Conservation (phyloP, 768 basidiomycete species). For the Plicaturopsis crispa region DNA sequence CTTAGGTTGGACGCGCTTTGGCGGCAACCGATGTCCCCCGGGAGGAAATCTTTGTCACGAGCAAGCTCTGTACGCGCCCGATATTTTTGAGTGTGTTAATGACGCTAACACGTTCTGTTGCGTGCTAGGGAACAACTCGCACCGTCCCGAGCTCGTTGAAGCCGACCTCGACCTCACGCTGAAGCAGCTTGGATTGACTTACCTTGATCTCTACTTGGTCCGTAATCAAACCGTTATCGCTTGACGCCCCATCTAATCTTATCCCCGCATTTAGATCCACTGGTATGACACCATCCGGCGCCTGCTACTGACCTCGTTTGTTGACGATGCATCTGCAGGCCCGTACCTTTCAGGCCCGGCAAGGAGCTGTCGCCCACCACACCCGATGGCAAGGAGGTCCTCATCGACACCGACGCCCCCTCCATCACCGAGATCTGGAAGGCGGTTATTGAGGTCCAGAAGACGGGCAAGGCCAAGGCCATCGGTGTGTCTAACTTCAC, state of each 20-base stretch:
- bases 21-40: slow-evolving; percentile 70
- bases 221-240: slow-evolving; percentile 14
- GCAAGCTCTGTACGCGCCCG: no score
- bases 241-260: background rate
- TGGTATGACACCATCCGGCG: no score
- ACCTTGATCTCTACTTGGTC: slow-evolving; percentile 79
- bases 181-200: slow-evolving; percentile 62
- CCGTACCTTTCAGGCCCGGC: no score
- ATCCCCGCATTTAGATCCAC: background rate
- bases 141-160: slow-evolving; percentile 60
- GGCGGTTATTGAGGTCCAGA: background rate
- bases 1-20: no score
- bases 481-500: slow-evolving; percentile 69
- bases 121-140: slow-evolving; percentile 76
- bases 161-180: slow-evolving; percentile 73
- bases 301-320: no score
- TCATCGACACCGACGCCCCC: background rate
- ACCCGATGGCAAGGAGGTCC: no score
- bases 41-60: slow-evolving; percentile 75
- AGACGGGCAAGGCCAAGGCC: background rate
- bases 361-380: no score
- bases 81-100: no score
- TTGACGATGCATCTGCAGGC: no score
- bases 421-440: background rate
- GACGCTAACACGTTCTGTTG: no score